Evolutionary conservation across 441 rosid species (phyloP).

Genomic region (Isatis lusitanica): DNA sequence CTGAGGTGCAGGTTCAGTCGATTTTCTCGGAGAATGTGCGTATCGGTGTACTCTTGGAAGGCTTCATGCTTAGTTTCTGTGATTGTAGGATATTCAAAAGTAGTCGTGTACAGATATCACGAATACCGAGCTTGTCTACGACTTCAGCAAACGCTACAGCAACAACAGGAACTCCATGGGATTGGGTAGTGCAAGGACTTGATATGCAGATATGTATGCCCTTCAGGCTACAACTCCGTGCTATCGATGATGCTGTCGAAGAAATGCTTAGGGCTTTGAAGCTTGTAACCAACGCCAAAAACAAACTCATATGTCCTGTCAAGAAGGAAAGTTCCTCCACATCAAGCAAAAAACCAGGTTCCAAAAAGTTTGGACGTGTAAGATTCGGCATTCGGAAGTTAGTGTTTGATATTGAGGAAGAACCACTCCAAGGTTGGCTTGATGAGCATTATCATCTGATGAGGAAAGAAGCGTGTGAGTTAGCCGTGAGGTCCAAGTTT

Average conservation of each 20-base stretch:
- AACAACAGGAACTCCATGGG: conserved; percentile 61
- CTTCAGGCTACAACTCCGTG: conserved; percentile 88
- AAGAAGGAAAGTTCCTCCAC: conserved; percentile 63
- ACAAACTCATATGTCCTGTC: conserved; percentile 54
- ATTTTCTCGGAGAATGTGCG: conserved; percentile 98
- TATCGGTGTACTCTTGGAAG: conserved; percentile 97
- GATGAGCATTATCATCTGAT: conserved; percentile 86
- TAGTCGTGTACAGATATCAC: conserved; percentile 92
- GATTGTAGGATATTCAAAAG: conserved; percentile 79
- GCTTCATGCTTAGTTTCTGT: conserved; percentile 71
- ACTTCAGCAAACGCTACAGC: conserved; percentile 50
- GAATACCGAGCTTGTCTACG: conserved; percentile 70
- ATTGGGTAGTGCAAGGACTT: conserved; percentile 96
- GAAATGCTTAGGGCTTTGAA: conserved; percentile 92
- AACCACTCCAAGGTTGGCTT: conserved; percentile 99
- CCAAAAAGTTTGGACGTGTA: conserved; percentile 66
- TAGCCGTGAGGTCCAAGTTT: conserved; percentile 83
- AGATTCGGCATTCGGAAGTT: conserved; percentile 75
- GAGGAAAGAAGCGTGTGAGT: conserved; percentile 87
- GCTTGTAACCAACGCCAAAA: conserved; percentile 75
- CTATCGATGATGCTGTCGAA: conserved; percentile 95
- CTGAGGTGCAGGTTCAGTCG: conserved; percentile 80
- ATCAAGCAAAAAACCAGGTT: conserved; percentile 63
- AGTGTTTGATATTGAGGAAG: conserved; percentile 94
- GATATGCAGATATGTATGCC: conserved; percentile 89